Base-by-base conservation (phyloP, 2,329 filamentous ascomycete species). In the Rutstroemia sydowiana region DNA sequence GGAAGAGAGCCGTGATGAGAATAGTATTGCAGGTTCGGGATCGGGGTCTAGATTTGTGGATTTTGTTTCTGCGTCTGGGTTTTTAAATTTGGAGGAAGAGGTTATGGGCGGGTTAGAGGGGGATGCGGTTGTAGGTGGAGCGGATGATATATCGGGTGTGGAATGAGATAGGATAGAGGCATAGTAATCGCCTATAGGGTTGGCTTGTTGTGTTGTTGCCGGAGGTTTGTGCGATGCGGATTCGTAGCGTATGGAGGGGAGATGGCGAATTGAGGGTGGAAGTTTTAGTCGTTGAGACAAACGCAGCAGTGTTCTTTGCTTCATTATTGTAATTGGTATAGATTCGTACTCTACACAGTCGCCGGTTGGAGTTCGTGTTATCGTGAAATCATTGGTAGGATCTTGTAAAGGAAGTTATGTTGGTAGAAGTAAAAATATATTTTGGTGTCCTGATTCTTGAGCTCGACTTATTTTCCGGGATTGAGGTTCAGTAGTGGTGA, bases 1-100 rank as follows among this genome's bases (percentile, higher is more conserved):
- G 0, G 86, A 87, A 21, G 85, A 82, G 13, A 93, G 77, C 8
- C 84, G 80, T 7, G 87, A 87, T 18, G 90, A 89, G 64, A 98
- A 96, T 30, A 96, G 77, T 62, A 95, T 81, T 41, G 81, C 71
- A 48, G 82, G 79, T 63, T 75, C 77, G 2, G 59, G 39, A 41
- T 57, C 53, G 14, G 37, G 40, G 50, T 16, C n/a, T n/a, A n/a
- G n/a, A n/a, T n/a, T n/a, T n/a, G n/a, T 34, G 5, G 32, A 30
- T 4, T 4, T 8, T 11, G 13, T 20, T 16, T 32, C 16, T 52
- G 41, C 16, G 28, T 32, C 14, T 45, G 36, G 14, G 23, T 36
- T 11, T 53, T 23, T 9, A 52, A 41, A 26, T 53, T 55, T 30
- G 59, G 42, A 50, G 34, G 56, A 53, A 9, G 54, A 11, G 11